Evolutionary conservation across 2,329 filamentous ascomycete genomes (phyloP), one percentile per base, ranked within the genome.

Genomic region (Colletotrichum gloeosporioides): DNA sequence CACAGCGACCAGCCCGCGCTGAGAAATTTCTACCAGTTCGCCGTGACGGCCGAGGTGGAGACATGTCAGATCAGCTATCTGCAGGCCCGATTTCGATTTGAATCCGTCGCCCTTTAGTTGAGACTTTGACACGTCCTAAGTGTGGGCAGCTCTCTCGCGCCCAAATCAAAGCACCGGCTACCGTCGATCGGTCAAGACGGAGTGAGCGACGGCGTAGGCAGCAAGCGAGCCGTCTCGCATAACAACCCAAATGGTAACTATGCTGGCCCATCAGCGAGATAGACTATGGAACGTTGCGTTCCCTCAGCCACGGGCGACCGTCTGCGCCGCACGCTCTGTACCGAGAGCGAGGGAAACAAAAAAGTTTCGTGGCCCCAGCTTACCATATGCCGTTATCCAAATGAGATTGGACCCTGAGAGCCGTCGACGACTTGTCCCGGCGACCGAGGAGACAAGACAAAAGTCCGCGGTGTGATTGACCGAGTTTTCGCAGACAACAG

Each of bases 281-380:
- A 55, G 34, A 32, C n/a, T 32, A 76, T 77, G 71, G 31, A 77
- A 77, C 75, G 75, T 77, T 77, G 75, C 75, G 65, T 71, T 76
- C 61, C 29, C 61, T 71, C 65, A 67, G 71, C 61, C 71, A 55
- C 66, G 25, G 32, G 27, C 29, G 31, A 25, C 61, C 49, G 25
- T 32, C 15, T 44, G 49, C 70, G 39, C 49, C 53, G 39, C 57
- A 57, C n/a, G 32, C 71, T 66, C 59, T 25, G 27, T 22, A 32
- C 57, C 69, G 44, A 63, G 65, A 61, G 66, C 53, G 44, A 55
- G 39, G 16, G 36, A 31, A 49, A 59, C 44, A 31, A 65, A 57
- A 13, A 22, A 49, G 44, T 13, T 49, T 16, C 10, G 53, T 55
- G 59, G 65, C 32, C 49, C 61, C 59, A 25, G 59, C 18, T 36